Conservation (phyloP, 2,329 filamentous ascomycete genomes). For the Colletotrichum sp. region DNA sequence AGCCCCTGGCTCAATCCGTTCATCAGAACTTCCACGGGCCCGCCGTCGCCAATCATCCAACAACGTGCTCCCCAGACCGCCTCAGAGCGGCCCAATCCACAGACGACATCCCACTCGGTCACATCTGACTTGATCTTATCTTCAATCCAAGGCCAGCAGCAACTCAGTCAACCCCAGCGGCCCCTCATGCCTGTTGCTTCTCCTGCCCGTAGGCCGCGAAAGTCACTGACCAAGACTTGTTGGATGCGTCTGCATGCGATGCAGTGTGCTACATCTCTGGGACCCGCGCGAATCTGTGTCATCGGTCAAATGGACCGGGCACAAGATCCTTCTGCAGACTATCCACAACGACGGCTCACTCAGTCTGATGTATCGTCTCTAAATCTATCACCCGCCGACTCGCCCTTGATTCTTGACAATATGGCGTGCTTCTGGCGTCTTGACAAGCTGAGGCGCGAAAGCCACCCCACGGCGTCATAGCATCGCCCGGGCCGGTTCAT, state of each 20-base stretch:
- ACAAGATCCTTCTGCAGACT: background rate
- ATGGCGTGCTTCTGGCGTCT: slow-evolving; percentile 11
- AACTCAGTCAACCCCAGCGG: background rate
- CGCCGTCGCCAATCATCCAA: slow-evolving; percentile 20
- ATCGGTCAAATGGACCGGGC: background rate
- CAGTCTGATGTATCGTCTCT: background rate
- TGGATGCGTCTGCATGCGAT: background rate
- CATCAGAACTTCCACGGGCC: background rate
- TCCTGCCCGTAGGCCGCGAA: background rate
- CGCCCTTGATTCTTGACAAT: background rate
- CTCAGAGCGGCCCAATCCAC: slow-evolving; percentile 7
- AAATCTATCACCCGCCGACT: background rate
- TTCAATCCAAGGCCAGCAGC: background rate
- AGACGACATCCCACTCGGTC: background rate
- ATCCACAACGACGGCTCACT: background rate
- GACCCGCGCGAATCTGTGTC: background rate
- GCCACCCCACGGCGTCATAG: background rate
- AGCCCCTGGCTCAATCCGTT: background rate
- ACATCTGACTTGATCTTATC: background rate
- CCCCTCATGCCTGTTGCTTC: background rate
- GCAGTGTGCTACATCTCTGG: background rate
- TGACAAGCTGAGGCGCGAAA: background rate
- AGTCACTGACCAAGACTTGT: background rate
- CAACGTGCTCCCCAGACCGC: slow-evolving; percentile 23
- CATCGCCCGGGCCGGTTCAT: background rate